Conservation (phyloP, 2,329 filamentous ascomycete genomes). For the Thermoascus crustaceus region DNA sequence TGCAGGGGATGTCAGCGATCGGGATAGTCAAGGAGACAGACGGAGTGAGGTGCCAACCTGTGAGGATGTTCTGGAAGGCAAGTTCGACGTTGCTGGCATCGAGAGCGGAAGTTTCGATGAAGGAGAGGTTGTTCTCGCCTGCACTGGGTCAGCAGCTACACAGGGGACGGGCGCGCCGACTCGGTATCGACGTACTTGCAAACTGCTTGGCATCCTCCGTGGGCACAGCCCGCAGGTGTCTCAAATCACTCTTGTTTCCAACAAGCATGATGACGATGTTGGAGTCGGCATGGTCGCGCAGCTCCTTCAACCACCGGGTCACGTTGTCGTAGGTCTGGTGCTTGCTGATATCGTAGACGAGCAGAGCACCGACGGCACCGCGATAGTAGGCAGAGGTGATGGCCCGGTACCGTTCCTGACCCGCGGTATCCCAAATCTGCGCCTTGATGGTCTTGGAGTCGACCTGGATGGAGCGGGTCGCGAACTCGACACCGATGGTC, state of each 20-base stretch:
- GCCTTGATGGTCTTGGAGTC: slow-evolving; percentile 99
- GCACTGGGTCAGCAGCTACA: slow-evolving; percentile 15
- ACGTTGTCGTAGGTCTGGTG: slow-evolving; percentile 99
- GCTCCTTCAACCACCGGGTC: slow-evolving; percentile 96
- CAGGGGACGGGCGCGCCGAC: slow-evolving; percentile 10
- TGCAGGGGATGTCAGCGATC: slow-evolving; percentile 29
- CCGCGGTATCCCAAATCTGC: slow-evolving; percentile 99
- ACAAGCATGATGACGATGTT: slow-evolving; percentile 99
- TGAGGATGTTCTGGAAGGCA: slow-evolving; percentile 98
- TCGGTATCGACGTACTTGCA: slow-evolving; percentile 59
- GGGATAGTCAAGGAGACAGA: slow-evolving; percentile 9
- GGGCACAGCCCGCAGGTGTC: slow-evolving; percentile 90
- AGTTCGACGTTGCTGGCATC: slow-evolving; percentile 99
- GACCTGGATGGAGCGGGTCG: slow-evolving; percentile 95
- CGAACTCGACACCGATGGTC: slow-evolving; percentile 98
- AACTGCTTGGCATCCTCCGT: slow-evolving; percentile 98
- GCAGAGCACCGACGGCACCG: slow-evolving; percentile 89
- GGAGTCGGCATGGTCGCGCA: slow-evolving; percentile 93
- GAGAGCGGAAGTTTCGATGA: slow-evolving; percentile 97
- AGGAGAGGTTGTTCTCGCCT: slow-evolving; percentile 97
- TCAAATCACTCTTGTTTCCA: slow-evolving; percentile 99
- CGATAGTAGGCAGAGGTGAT: slow-evolving; percentile 99
- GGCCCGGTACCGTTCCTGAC: slow-evolving; percentile 96
- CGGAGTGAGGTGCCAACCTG: slow-evolving; percentile 55
- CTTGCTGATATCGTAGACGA: slow-evolving; percentile 99